These are phyloP conservation scores for Aspergillus awamori DNA, from an alignment of 2,329 filamentous ascomycete species.

Conservation along the genomic window DNA sequence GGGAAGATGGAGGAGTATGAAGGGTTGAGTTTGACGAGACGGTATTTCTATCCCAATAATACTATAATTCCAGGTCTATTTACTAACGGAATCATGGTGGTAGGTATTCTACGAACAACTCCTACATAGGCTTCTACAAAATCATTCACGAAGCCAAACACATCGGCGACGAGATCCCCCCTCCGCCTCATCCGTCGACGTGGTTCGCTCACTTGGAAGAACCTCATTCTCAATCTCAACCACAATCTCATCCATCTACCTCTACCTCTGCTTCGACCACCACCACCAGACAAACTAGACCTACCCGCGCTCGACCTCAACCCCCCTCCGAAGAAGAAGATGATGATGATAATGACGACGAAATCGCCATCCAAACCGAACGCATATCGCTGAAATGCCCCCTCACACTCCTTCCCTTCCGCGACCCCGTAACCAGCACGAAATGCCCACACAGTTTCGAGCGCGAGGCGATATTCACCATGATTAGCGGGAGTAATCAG, in stretches of 20 bases:
- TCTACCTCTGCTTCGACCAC: not conserved
- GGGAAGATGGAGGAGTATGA: slow-evolving; percentile 41
- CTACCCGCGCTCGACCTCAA: too few species aligned
- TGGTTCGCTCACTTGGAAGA: slow-evolving; percentile 63
- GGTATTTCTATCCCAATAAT: slow-evolving; percentile 33
- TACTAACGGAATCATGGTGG: not conserved
- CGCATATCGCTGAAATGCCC: slow-evolving; percentile 52
- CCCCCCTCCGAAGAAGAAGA: slow-evolving; percentile 3
- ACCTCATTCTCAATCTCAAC: not conserved
- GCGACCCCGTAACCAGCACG: slow-evolving; percentile 50
- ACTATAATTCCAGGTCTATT: slow-evolving; percentile 29
- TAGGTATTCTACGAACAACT: slow-evolving; percentile 61
- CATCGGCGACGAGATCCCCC: slow-evolving; percentile 55
- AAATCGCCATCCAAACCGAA: slow-evolving; percentile 51
- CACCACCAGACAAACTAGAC: not conserved
- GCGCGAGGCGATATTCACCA: slow-evolving; percentile 47
- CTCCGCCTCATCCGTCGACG: slow-evolving; percentile 58
- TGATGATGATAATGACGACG: slow-evolving; percentile 39
- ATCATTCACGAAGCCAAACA: slow-evolving; percentile 64
- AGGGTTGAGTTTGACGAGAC: slow-evolving; percentile 42
- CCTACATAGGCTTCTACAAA: slow-evolving; percentile 63
- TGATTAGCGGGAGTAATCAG: slow-evolving; percentile 42
- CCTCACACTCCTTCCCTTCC: slow-evolving; percentile 50
- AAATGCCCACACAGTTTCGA: slow-evolving; percentile 57
- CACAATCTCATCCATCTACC: not conserved